Conservation (phyloP, 2,329 filamentous ascomycete species). For the Ophiocordyceps sinensis region DNA sequence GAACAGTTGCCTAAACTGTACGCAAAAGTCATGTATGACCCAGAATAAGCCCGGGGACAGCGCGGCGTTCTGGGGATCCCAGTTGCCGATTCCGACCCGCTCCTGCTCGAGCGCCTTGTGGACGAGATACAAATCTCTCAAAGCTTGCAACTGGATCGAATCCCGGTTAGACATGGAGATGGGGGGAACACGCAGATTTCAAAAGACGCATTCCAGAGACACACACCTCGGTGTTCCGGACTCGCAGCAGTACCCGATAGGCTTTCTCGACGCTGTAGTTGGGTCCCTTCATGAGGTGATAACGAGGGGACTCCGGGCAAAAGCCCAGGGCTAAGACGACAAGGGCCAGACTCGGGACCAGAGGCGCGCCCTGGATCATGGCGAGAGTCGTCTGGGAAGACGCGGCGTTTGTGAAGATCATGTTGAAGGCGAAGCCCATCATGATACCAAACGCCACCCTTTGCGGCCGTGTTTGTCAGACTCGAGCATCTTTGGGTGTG, state of each 20-base stretch:
- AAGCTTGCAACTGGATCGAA: slow-evolving; percentile 19
- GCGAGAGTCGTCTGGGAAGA: slow-evolving; percentile 7
- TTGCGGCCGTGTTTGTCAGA: not conserved
- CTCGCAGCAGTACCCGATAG: slow-evolving; percentile 17
- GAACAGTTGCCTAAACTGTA: slow-evolving; percentile 15
- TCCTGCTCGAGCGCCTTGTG: slow-evolving; percentile 19
- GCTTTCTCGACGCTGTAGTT: slow-evolving; percentile 22
- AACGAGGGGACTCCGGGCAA: slow-evolving; percentile 27
- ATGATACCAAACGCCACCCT: slow-evolving; percentile 22
- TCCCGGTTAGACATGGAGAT: not conserved
- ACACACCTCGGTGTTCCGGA: slow-evolving; percentile 21
- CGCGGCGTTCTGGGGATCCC: slow-evolving; percentile 7
- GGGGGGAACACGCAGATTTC: too few species aligned
- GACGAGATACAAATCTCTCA: slow-evolving; percentile 26
- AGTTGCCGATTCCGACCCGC: slow-evolving; percentile 9
- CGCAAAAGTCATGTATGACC: slow-evolving; percentile 13
- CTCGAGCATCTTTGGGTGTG: slow-evolving; percentile 1
- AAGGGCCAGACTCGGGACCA: slow-evolving; percentile 20
- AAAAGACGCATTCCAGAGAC: too few species aligned
- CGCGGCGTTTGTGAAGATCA: slow-evolving; percentile 17
- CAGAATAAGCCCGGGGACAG: slow-evolving; percentile 12
- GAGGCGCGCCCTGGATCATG: slow-evolving; percentile 23
- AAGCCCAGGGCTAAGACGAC: slow-evolving; percentile 20
- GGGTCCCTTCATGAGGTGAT: slow-evolving; percentile 23
- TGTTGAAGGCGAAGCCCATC: slow-evolving; percentile 20